phyloP scores from a whole-genome alignment of 1,284 basidiomycete species.

The Trametes polyzona region DNA sequence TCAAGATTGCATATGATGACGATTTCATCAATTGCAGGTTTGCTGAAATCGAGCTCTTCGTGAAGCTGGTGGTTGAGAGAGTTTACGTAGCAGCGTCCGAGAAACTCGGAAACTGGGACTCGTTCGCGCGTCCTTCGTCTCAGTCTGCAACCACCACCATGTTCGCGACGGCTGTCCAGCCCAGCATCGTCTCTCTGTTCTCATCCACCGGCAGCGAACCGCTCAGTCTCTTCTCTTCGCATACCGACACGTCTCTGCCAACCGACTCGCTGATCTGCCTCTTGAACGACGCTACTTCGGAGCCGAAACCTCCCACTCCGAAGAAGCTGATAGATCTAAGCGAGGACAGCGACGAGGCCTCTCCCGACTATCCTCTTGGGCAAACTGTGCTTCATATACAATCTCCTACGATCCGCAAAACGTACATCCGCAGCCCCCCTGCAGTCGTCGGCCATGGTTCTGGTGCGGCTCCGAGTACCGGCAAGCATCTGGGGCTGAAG shows the following conservation, averaged over 20 bases:
- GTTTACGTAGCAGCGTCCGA: too few relatives aligned
- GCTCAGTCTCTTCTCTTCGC: constrained; percentile 59
- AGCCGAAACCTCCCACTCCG: constrained; percentile 53
- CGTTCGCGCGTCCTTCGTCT: background rate
- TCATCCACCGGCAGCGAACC: constrained; percentile 74
- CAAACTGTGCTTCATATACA: constrained; percentile 86
- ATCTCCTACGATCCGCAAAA: constrained; percentile 69
- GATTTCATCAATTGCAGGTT: too few relatives aligned
- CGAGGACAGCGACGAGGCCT: constrained; percentile 27
- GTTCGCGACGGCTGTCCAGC: constrained; percentile 48
- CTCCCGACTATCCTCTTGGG: constrained; percentile 46
- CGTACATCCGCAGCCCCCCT: constrained; percentile 71
- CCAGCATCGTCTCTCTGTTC: constrained; percentile 73
- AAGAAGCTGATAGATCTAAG: constrained; percentile 48
- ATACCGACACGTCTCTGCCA: constrained; percentile 56
- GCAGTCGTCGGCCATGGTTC: background rate
- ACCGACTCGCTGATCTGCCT: constrained; percentile 70
- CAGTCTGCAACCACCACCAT: constrained; percentile 14
- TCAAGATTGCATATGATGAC: too few relatives aligned
- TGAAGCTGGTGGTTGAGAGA: too few relatives aligned
- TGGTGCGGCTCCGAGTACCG: background rate
- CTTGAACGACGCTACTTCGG: constrained; percentile 61
- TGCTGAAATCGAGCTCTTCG: too few relatives aligned
- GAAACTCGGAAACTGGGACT: background rate
- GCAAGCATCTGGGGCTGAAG: constrained; percentile 59